A percentile compares a stretch with the other conserved stretches of the same genome.
Evolutionary conservation across 176 grass and related monocot species (phyloP).

Genomic region (Stipa capillata): DNA sequence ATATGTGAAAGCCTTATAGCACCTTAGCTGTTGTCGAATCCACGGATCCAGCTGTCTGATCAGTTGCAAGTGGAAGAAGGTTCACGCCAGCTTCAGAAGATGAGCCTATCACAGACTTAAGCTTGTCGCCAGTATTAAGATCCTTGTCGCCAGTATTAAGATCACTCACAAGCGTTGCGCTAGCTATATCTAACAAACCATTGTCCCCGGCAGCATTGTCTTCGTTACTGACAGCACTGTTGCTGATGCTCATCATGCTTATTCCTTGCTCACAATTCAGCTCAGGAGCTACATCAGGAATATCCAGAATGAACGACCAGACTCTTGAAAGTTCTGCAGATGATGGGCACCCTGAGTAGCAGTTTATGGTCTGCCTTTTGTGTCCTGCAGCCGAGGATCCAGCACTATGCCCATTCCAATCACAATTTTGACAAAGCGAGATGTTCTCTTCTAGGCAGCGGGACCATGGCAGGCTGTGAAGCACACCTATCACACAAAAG

Average conservation of each 20-base stretch:
- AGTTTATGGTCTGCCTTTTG: slow-evolving; percentile 73
- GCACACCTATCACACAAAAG: slow-evolving; percentile 73
- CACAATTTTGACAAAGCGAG: slow-evolving; percentile 83
- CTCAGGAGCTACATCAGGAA: slow-evolving; percentile 49
- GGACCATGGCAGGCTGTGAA: slow-evolving; percentile 63
- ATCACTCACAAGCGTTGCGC: slow-evolving; percentile 18
- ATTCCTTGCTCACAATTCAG: slow-evolving; percentile 57
- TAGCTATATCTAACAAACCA: slow-evolving; percentile 33
- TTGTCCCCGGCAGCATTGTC: slow-evolving; percentile 31
- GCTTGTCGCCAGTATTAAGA: no score
- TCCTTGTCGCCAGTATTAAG: slow-evolving; percentile 18
- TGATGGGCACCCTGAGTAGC: slow-evolving; percentile 88
- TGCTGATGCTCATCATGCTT: slow-evolving; percentile 85
- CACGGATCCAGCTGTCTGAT: slow-evolving; percentile 24
- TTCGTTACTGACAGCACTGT: slow-evolving; percentile 45
- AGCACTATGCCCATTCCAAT: slow-evolving; percentile 63
- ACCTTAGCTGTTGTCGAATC: slow-evolving; percentile 51
- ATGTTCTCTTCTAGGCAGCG: slow-evolving; percentile 58
- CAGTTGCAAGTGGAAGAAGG: slow-evolving; percentile 31
- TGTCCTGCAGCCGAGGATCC: slow-evolving; percentile 43
- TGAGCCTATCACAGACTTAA: slow-evolving; percentile 46
- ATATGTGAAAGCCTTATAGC: slow-evolving; percentile 21
- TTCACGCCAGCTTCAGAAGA: slow-evolving; percentile 35
- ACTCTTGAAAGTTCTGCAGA: slow-evolving; percentile 81
- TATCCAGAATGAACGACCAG: slow-evolving; percentile 68